Base-by-base conservation (phyloP, 495 filamentous ascomycete genomes). In the Tetracladium setigerum region DNA sequence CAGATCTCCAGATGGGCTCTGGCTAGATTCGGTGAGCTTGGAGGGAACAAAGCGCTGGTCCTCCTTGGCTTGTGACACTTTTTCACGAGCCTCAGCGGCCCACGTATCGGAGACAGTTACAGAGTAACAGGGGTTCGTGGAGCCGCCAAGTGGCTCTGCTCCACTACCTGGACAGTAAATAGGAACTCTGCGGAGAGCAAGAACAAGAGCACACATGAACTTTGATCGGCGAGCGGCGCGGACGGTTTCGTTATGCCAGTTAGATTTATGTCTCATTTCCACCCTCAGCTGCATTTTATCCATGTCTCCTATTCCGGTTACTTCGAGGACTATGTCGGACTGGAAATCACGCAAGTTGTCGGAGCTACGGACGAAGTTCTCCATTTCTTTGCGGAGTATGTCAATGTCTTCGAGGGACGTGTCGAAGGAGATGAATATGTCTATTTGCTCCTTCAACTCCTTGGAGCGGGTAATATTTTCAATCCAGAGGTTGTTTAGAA, bases 341-440 rank as follows among this genome's bases (percentile, higher is more conserved):
- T 91, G 85, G 76, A 95, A 98, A 67, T 97, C 92, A 46, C 92
- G 80, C 46, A 68, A 76, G 68, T 98, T 97, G 1, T 92, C 87
- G 51, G 87, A 84, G 48, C 85, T 73, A n/a, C 73, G 75, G 30
- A 96, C 85, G 44, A 98, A 98, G 7, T 65, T 63, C 58, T 85
- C 78, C 72, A 98, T 82, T 60, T 96, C 91, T 11, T 76, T 67
- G 47, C 82, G 83, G 4, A 98, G 73, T 3, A 79, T 67, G 55
- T 95, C 84, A 22, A 98, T 80, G 48, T 97, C 90, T 53, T 90
- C 84, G 32, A 95, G 85, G 1, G 74, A 74, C 0, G 92, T 98
- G 56, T 87, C 87, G 57, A 88, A 96, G 34, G 77, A 76, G 48
- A 95, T 78, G 50, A 78, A 81, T 44, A 98, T 71, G 13, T 83